phyloP scores from a whole-genome alignment of 306 rosid species.

The Styphnolobium japonicum region DNA sequence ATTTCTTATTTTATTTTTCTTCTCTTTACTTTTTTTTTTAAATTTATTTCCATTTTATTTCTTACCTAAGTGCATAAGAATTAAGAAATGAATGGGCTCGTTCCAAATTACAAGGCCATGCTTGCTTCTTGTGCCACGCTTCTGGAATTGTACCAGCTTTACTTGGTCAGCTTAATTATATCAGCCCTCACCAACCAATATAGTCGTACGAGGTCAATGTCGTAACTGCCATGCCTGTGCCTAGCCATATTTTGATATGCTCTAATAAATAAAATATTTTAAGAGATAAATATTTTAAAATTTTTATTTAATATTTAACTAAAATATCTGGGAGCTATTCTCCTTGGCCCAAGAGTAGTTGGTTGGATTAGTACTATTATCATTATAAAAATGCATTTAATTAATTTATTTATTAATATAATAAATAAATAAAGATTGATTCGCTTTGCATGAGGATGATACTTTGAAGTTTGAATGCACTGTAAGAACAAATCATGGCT shows the following conservation, averaged over 20 bases:
- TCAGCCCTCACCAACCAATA: not conserved
- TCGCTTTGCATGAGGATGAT: slow-evolving; percentile 23
- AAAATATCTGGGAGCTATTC: slow-evolving; percentile 22
- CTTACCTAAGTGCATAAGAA: too few species aligned
- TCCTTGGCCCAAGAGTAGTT: not conserved
- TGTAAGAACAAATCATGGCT: slow-evolving; percentile 16
- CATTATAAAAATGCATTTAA: not conserved
- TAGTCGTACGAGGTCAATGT: slow-evolving; percentile 9
- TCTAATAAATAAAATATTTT: not conserved
- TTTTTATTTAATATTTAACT: not conserved
- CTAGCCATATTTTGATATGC: slow-evolving; percentile 2
- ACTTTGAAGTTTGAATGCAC: not conserved
- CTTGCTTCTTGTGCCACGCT: slow-evolving; percentile 24
- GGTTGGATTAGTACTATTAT: slow-evolving; percentile 18
- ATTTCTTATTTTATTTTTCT: too few species aligned
- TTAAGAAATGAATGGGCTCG: not conserved
- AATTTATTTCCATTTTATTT: too few species aligned
- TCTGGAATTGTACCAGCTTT: not conserved
- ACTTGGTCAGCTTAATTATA: not conserved
- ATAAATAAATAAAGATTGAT: slow-evolving; percentile 8
- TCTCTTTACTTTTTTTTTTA: too few species aligned
- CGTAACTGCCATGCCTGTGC: not conserved
- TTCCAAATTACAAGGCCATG: not conserved
- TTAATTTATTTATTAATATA: not conserved
- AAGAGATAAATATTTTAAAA: slow-evolving; percentile 15